A percentile compares a stretch with the other conserved stretches of the same genome.
These are phyloP conservation scores for Pseudocercospora ulei DNA, from an alignment of 2,329 filamentous ascomycete species.

Conservation along the genomic window DNA sequence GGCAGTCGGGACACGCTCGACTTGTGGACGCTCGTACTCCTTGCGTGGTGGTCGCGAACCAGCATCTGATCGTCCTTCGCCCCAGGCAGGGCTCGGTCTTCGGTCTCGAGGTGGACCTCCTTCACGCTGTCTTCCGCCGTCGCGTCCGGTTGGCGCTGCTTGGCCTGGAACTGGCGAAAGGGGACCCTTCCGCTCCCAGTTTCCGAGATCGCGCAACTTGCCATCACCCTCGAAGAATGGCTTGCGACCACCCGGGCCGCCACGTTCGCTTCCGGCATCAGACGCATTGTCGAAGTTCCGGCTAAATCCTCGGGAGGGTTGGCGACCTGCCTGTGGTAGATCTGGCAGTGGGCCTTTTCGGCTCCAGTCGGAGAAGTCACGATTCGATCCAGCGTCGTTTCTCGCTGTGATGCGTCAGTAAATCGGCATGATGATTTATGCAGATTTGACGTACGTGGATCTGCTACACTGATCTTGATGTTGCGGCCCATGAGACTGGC, in stretches of 20 bases:
- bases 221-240: constrained; percentile 61
- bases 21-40: constrained; percentile 58
- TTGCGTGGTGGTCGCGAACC: constrained; percentile 70
- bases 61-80: constrained; percentile 57
- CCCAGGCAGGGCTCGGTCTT: constrained; percentile 62
- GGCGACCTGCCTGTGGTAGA: constrained; percentile 46
- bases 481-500: constrained; percentile 75
- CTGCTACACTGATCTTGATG: constrained; percentile 89
- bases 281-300: constrained; percentile 36
- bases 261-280: constrained; percentile 47
- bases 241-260: constrained; percentile 47
- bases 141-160: constrained; percentile 38
- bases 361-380: constrained; percentile 83
- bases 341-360: constrained; percentile 83
- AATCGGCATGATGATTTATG: not conserved
- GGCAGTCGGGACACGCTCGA: constrained; percentile 67
- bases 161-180: constrained; percentile 57
- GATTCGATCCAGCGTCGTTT: constrained; percentile 56
- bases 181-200: constrained; percentile 93
- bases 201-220: constrained; percentile 68
- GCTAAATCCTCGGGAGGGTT: constrained; percentile 41
- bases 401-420: constrained; percentile 19
- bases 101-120: constrained; percentile 49
- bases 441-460: constrained; percentile 69
- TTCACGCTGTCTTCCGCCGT: constrained; percentile 51